Conservation (phyloP, 371 early-diverging fungal genomes). For the Actinomucor elegans region DNA sequence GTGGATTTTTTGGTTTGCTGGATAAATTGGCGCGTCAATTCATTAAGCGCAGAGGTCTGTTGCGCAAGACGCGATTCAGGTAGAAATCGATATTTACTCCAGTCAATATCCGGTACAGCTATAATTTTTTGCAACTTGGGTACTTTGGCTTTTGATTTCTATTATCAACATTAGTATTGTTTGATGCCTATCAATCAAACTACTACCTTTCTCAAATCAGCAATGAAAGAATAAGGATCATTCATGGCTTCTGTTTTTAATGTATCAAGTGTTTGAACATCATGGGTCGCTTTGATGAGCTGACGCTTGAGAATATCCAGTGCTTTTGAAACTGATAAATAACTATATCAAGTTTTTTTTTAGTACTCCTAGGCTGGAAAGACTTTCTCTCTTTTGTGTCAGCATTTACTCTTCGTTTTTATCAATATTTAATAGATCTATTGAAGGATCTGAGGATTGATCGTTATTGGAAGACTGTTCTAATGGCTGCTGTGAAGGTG, state of each 20-base stretch:
- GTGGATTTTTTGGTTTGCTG: slow-evolving; percentile 14
- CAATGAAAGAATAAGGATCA: slow-evolving; percentile 52
- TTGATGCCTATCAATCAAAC: no score
- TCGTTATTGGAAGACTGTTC: background rate
- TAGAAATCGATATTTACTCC: slow-evolving; percentile 41
- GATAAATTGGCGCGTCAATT: slow-evolving; percentile 16
- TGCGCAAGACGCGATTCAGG: slow-evolving; percentile 40
- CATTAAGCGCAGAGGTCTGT: slow-evolving; percentile 21
- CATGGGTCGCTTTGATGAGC: slow-evolving; percentile 43
- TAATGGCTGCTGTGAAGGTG: slow-evolving; percentile 1
- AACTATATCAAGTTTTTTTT: slow-evolving; percentile 16
- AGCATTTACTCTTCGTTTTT: slow-evolving; percentile 40
- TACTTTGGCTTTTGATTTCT: slow-evolving; percentile 23
- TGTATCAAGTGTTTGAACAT: slow-evolving; percentile 37
- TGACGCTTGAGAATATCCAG: slow-evolving; percentile 44
- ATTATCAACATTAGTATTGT: no score
- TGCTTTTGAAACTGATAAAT: slow-evolving; percentile 30
- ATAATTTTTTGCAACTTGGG: slow-evolving; percentile 48
- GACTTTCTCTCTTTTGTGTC: background rate
- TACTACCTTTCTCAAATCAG: slow-evolving; percentile 47
- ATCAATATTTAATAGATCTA: slow-evolving; percentile 10
- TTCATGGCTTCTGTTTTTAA: slow-evolving; percentile 49
- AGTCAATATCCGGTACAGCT: slow-evolving; percentile 38
- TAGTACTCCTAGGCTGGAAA: no score
- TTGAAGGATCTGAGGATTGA: slow-evolving; percentile 5